Evolutionary conservation across 768 basidiomycete genomes (phyloP), one percentile per base, ranked within the genome.

Genomic region (Serendipita sp.): DNA sequence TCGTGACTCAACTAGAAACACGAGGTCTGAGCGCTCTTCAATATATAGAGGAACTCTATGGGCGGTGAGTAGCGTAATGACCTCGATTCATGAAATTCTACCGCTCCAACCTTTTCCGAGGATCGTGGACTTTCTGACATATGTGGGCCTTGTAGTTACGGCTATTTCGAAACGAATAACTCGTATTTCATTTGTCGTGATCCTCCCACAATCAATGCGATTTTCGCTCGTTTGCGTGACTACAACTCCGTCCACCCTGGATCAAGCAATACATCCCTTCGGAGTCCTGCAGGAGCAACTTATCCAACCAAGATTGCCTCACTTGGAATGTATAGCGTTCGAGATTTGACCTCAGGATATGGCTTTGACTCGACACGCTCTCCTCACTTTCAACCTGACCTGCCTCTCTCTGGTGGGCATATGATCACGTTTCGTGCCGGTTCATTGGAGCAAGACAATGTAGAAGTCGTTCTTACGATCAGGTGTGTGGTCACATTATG

Each of bases 141-240:
- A 38, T 38, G 60, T 63, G 88, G 62, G 20, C 33, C 31, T 45
- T 16, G 22, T 24, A 67, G 85, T 69, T 90, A 89, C 66, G 88
- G 88, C 11, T 85, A 81, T 68, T 90, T 90, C 67, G 78, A 88
- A 86, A 88, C 84, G 0, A 84, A 78, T 66, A 94, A 94, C 70
- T 84, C 86, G 66, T 92, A 89, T 69, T 90, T 90, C 72, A 70
- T 85, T 61, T 91, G 61, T 63, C 68, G 62, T 70, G 81, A 90
- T 61, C 77, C 85, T 2, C 61, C 71, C n/a, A 83, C 77, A 22
- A 83, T 87, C 61, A 79, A 86, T 64, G 70, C 69, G 42, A 88
- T 94, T 45, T 94, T 94, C 65, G 68, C 74, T 3, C 77, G 77
- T 7, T 74, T 94, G 26, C 81, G 90, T 24, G 77, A 77, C 68